A percentile compares a stretch with the other conserved stretches of the same genome.
Evolutionary conservation across 2,329 filamentous ascomycete species (phyloP).

Genomic region (Exophiala xenobiotica): DNA sequence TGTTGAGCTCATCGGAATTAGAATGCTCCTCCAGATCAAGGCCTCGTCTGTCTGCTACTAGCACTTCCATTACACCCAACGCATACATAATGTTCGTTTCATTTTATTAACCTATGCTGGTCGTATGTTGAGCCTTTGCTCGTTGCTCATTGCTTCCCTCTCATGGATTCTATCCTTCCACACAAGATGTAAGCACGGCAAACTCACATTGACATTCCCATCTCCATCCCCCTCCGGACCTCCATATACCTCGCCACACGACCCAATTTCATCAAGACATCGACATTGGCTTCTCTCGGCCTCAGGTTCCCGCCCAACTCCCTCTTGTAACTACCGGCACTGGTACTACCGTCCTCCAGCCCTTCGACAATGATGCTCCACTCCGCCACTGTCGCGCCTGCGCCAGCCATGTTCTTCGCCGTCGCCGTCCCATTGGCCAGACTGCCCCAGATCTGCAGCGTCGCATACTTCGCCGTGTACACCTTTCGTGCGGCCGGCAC

Average conservation of each 20-base stretch:
- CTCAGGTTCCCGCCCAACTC: constrained; percentile 9
- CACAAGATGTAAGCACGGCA: too few species aligned
- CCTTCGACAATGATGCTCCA: constrained; percentile 44
- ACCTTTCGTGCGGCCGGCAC: constrained; percentile 30
- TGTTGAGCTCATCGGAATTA: too few species aligned
- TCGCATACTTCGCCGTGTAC: constrained; percentile 41
- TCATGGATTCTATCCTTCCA: too few species aligned
- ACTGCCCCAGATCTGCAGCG: constrained; percentile 43
- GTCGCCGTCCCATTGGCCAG: constrained; percentile 39
- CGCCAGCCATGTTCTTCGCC: constrained; percentile 38
- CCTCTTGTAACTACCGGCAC: constrained; percentile 2
- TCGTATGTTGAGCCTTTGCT: too few species aligned
- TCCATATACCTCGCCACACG: constrained; percentile 12
- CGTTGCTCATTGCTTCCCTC: too few species aligned
- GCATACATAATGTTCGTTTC: too few species aligned
- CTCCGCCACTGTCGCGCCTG: constrained; percentile 49
- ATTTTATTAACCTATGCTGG: too few species aligned
- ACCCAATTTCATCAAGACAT: constrained; percentile 17
- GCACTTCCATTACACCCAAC: too few species aligned
- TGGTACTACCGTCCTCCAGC: too few species aligned
- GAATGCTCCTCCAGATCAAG: too few species aligned
- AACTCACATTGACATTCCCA: neutral
- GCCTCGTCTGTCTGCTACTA: too few species aligned
- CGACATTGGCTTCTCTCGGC: constrained; percentile 6
- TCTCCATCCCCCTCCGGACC: constrained; percentile 5